These are phyloP conservation scores for Plasmodium yoelii DNA, from an alignment of 169 alveolate species.

Conservation along the genomic window DNA sequence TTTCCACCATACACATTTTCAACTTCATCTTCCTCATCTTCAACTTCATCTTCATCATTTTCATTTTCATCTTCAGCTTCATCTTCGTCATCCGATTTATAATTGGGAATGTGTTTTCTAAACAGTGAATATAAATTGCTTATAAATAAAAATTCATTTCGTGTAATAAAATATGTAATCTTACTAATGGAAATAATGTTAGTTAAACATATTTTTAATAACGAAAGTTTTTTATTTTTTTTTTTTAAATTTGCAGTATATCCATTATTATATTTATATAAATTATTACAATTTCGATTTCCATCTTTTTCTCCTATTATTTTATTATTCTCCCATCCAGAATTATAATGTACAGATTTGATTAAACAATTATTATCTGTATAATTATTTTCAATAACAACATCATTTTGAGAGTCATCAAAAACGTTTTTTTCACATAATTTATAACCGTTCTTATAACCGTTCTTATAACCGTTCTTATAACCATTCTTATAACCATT, in stretches of 20 bases:
- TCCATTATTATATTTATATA: neutral
- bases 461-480: too few relatives aligned
- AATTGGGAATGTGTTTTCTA: constrained; percentile 19
- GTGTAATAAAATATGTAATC: constrained; percentile 35
- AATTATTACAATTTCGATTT: neutral
- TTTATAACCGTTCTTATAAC: too few relatives aligned
- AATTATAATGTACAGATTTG: neutral
- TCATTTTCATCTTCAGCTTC: neutral
- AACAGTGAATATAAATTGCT: constrained; percentile 47
- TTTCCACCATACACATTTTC: too few relatives aligned
- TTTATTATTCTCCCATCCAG: neutral
- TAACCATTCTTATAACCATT: too few relatives aligned
- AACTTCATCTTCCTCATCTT: neutral
- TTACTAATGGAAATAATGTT: constrained; percentile 46
- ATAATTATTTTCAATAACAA: neutral
- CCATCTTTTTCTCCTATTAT: neutral
- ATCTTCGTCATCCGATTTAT: neutral
- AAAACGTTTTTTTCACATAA: neutral
- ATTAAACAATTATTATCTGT: constrained; percentile 2
- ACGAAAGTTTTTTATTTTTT: constrained; percentile 15
- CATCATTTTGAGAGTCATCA: neutral
- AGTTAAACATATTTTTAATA: constrained; percentile 28
- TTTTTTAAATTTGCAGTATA: constrained; percentile 3
- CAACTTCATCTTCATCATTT: neutral
- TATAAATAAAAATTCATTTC: constrained; percentile 51